These are phyloP conservation scores for Nicotiana benthamiana DNA, from an alignment of 257 asterid genomes.

Conservation along the genomic window DNA sequence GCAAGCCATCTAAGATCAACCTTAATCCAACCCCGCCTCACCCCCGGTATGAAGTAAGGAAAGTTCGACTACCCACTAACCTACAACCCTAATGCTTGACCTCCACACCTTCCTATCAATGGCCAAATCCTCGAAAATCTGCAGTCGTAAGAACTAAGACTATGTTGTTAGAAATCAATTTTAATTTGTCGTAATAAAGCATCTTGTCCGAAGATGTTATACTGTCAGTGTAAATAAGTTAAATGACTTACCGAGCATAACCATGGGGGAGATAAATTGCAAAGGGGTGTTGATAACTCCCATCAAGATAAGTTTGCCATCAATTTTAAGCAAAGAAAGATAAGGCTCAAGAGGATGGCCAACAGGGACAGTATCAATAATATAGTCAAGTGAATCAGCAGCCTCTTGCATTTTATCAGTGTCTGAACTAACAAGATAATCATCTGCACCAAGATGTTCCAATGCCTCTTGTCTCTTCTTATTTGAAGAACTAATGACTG, in stretches of 20 bases:
- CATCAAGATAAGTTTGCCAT: constrained; percentile 81
- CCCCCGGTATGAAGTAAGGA: too few species aligned
- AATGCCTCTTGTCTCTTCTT: constrained; percentile 72
- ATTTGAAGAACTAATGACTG: constrained; percentile 79
- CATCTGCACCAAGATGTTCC: constrained; percentile 83
- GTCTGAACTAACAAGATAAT: constrained; percentile 74
- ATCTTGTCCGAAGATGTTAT: not conserved
- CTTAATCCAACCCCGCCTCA: too few species aligned
- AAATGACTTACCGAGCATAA: constrained; percentile 72
- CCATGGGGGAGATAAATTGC: constrained; percentile 75
- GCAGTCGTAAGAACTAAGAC: too few species aligned
- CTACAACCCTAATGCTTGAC: too few species aligned
- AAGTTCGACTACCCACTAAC: too few species aligned
- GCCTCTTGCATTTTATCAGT: constrained; percentile 40
- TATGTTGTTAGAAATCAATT: not conserved
- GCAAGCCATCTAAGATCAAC: too few species aligned
- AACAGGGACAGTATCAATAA: constrained; percentile 81
- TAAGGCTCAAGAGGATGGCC: constrained; percentile 82
- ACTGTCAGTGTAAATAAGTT: not conserved
- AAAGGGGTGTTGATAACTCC: constrained; percentile 83
- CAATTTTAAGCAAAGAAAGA: constrained; percentile 65
- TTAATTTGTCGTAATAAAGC: not conserved
- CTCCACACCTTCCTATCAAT: too few species aligned
- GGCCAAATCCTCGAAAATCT: too few species aligned
- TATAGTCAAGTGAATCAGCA: constrained; percentile 72